phyloP scores from a whole-genome alignment of 805 yeast genomes.

The Yamadazyma tumulicola region DNA sequence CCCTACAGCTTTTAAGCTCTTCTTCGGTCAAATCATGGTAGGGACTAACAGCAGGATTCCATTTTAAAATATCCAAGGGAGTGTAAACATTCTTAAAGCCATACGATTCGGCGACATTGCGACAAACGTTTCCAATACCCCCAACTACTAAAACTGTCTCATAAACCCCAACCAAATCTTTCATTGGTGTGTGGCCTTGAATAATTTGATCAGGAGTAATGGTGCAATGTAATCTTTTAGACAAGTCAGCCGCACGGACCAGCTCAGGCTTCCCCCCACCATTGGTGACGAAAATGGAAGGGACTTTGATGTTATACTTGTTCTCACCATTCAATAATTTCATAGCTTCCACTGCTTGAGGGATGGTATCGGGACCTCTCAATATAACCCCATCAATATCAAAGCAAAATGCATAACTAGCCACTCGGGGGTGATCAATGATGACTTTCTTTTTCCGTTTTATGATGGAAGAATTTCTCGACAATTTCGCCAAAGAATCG shows the following conservation, averaged over 20 bases:
- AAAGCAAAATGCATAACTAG: conserved; percentile 85
- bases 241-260: conserved; percentile 68
- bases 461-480: conserved; percentile 44
- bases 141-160: conserved; percentile 83
- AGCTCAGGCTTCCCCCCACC: conserved; percentile 88
- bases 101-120: conserved; percentile 77
- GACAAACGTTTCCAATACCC: conserved; percentile 81
- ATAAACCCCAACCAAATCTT: conserved; percentile 64
- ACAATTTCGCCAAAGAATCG: conserved; percentile 42
- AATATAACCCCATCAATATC: conserved; percentile 91
- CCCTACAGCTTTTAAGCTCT: conserved; percentile 51
- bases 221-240: conserved; percentile 54
- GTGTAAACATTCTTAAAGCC: conserved; percentile 82
- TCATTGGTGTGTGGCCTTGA: conserved; percentile 95
- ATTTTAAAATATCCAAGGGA: conserved; percentile 76
- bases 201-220: conserved; percentile 77
- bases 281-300: conserved; percentile 82
- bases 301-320: conserved; percentile 71
- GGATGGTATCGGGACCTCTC: conserved; percentile 79
- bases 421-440: conserved; percentile 69
- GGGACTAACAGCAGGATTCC: conserved; percentile 86
- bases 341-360: conserved; percentile 74
- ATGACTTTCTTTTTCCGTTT: conserved; percentile 47
- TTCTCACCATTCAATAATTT: conserved; percentile 73
- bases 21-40: conserved; percentile 76